These are phyloP conservation scores for Extremus antarcticus DNA, from an alignment of 495 filamentous ascomycete genomes.

Conservation along the genomic window DNA sequence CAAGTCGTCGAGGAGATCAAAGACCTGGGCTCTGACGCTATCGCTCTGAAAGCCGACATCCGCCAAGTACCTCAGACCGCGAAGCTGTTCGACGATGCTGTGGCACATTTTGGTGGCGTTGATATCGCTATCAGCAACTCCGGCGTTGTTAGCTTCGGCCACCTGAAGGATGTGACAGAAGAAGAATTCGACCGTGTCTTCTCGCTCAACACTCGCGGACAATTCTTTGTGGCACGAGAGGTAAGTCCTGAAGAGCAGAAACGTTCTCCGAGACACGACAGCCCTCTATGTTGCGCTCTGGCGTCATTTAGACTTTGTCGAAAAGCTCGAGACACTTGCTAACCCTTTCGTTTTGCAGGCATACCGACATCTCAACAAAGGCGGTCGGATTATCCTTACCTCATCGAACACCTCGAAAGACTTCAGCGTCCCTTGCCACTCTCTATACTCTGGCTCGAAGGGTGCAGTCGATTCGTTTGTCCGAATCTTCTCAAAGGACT, in stretches of 20 bases:
- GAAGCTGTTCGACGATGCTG: constrained; percentile 35
- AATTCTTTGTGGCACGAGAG: constrained; percentile 57
- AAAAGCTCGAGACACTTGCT: no score
- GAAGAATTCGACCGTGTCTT: constrained; percentile 46
- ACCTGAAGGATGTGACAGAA: constrained; percentile 37
- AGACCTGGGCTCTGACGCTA: constrained; percentile 32
- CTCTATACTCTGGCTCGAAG: constrained; percentile 50
- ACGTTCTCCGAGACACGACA: no score
- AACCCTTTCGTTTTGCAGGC: no score
- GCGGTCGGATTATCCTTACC: constrained; percentile 53
- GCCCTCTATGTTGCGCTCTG: no score
- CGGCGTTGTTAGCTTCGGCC: constrained; percentile 43
- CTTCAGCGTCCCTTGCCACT: constrained; percentile 51
- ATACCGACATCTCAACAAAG: constrained; percentile 48
- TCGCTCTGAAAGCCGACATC: constrained; percentile 44
- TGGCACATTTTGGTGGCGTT: constrained; percentile 36
- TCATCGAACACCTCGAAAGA: constrained; percentile 54
- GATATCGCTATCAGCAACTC: constrained; percentile 44
- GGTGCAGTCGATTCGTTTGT: constrained; percentile 47
- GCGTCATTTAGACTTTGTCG: no score
- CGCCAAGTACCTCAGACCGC: constrained; percentile 34
- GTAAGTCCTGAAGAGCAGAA: no score
- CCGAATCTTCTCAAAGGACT: constrained; percentile 43
- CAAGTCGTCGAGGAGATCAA: constrained; percentile 38
- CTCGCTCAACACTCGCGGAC: constrained; percentile 47